Percentiles rank a stretch among this genome's conserved stretches.
phyloP scores from a whole-genome alignment of 768 basidiomycete genomes.

The Sporobolomyces phaffii region DNA sequence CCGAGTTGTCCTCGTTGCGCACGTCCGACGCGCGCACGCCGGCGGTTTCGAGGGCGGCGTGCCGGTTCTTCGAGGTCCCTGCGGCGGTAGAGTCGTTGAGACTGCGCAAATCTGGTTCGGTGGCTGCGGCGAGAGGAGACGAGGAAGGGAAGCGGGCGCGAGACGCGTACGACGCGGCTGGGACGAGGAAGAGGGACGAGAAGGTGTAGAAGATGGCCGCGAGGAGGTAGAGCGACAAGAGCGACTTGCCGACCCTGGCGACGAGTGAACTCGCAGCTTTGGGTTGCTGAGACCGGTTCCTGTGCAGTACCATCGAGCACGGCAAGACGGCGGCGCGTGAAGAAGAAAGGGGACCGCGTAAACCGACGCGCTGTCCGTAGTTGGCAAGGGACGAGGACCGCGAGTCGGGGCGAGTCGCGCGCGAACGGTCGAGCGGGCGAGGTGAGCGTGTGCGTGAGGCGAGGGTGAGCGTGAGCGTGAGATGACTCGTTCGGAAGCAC shows the following conservation, averaged over 20 bases:
- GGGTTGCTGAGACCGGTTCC: background rate
- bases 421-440: too few species aligned
- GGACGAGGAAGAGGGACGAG: conserved; percentile 31
- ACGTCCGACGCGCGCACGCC: conserved; percentile 35
- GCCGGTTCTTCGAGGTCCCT: conserved; percentile 17
- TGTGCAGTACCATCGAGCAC: background rate
- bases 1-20: conserved; percentile 31
- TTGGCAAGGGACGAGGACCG: too few species aligned
- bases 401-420: too few species aligned
- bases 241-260: conserved; percentile 19
- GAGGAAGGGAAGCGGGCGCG: background rate
- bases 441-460: too few species aligned
- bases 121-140: background rate
- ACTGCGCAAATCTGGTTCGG: background rate
- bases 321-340: background rate
- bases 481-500: too few species aligned
- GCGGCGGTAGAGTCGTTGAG: background rate
- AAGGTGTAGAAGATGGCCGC: conserved; percentile 39
- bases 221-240: conserved; percentile 35
- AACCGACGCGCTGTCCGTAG: background rate
- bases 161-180: conserved; percentile 19
- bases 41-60: conserved; percentile 36
- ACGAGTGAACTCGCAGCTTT: conserved; percentile 2
- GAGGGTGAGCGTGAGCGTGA: too few species aligned
- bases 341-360: background rate